These are phyloP conservation scores for Rauvolfia tetraphylla DNA, from an alignment of 257 asterid genomes.

Conservation along the genomic window DNA sequence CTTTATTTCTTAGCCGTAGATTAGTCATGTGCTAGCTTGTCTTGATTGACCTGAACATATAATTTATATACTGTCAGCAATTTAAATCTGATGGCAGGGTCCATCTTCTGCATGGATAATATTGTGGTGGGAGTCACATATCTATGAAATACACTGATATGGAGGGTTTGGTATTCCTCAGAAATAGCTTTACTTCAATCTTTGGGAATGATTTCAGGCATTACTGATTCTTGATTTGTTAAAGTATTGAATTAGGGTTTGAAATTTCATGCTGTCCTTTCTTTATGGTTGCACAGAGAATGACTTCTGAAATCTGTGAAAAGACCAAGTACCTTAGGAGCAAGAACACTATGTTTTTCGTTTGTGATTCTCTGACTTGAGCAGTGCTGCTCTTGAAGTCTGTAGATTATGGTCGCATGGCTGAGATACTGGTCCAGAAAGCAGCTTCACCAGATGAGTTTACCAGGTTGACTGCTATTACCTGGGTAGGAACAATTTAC, in stretches of 20 bases:
- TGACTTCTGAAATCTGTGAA: background rate
- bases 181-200: background rate
- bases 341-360: slow-evolving; percentile 17
- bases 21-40: background rate
- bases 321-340: background rate
- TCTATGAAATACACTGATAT: background rate
- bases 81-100: background rate
- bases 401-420: slow-evolving; percentile 99
- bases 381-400: slow-evolving; percentile 58
- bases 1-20: slow-evolving; percentile 2
- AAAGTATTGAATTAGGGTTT: background rate
- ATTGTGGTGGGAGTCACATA: background rate
- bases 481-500: slow-evolving; percentile 67
- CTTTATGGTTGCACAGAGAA: background rate
- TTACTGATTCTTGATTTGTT: background rate
- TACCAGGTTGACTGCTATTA: slow-evolving; percentile 92
- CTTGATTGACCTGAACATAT: background rate
- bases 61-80: background rate
- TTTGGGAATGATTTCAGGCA: background rate
- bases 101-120: background rate
- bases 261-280: background rate
- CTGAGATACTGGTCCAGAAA: slow-evolving; percentile 95
- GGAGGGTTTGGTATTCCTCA: background rate
- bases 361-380: slow-evolving; percentile 34
- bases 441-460: slow-evolving; percentile 94